Evolutionary conservation across 176 grass and related monocot genomes (phyloP), one percentile per base, ranked within the genome.

Genomic region (Aechmea fasciata): DNA sequence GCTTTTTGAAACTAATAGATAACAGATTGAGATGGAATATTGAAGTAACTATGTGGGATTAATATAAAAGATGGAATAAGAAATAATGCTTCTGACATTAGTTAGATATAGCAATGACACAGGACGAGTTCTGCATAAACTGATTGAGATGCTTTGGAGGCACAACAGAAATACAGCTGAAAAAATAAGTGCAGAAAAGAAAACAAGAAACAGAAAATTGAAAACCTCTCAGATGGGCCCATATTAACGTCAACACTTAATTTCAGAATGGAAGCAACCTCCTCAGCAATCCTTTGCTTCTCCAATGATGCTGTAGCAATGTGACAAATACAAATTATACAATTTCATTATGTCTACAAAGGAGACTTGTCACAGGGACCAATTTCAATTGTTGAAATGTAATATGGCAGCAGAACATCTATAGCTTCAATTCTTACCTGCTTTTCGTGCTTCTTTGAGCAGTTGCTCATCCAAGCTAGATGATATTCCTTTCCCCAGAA

Each of bases 381-480:
- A 71, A 76, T 66, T 48, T 14, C 25, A 80, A 17, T 52, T 25
- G 47, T 47, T 66, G 10, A 57, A 17, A 59, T 9, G 8, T 14
- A 10, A 61, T 15, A 61, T 4, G 20, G 10, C 15, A 61, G 55
- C 55, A 61, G 55, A 61, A 61, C 9, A 61, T 61, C 15, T 18
- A 41, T 41, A 61, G 55, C 55, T 20, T 61, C 15, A 22, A 61
- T 9, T 59, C 8, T 61, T 17, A 92, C 93, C 89, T 81, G 93
- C 93, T 81, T 90, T 90, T 57, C 72, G 74, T 81, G 77, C 93
- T 81, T 89, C 93, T 74, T 47, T 92, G 57, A 83, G 57, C 76
- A 97, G 81, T 79, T 90, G 76, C 73, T 97, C 93, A 8, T 97
- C 93, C 77, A 97, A 81, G 77, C 89, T 77, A 50, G 79, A 85